Evolutionary conservation across 192 early-diverging fungal species (phyloP), one percentile per base, ranked within the genome.

Genomic region (Coemansia guatemalensis): DNA sequence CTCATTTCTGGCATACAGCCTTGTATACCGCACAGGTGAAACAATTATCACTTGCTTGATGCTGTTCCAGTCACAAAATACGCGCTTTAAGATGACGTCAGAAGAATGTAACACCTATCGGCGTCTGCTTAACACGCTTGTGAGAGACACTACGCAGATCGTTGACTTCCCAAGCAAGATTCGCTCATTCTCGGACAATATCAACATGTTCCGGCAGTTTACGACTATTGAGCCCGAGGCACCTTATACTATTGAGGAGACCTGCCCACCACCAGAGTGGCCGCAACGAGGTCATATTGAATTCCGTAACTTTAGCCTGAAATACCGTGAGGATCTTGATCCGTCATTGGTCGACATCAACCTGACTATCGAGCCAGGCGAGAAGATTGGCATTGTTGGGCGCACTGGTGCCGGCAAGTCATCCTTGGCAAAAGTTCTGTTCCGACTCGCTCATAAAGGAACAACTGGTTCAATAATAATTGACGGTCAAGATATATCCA

Each of bases 331-430:
- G 29, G 82, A 78, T 1, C 30, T 82, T 41, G 64, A 66, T 41
- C 53, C 65, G 2, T 80, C 78, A n/a, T 62, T 89, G 2, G 64
- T 66, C 0, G 53, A 57, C 17, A 30, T 82, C 3, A 69, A 48
- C 33, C 26, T 84, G 48, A 52, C 56, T 2, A 73, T 70, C 25
- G 24, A 51, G 12, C 67, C 74, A 9, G 71, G 77, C 27, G 83
- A 87, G 64, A 87, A 87, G 56, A 75, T 88, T 56, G 87, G 87
- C 27, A 79, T 88, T 25, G 87, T 88, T 14, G 87, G 87, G 3
- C 78, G 86, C 8, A 87, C 86, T 0, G 95, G 92, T 29, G 92
- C 91, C 8, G 90, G 91, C 22, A 94, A 93, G 62, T 85, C 86
- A 3, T 85, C 90, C 3, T 68, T 93, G 20, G 76, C 84, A 20